Evolutionary conservation across 2,329 filamentous ascomycete genomes (phyloP), one percentile per base, ranked within the genome.

Genomic region (Ophiobolus disseminans): DNA sequence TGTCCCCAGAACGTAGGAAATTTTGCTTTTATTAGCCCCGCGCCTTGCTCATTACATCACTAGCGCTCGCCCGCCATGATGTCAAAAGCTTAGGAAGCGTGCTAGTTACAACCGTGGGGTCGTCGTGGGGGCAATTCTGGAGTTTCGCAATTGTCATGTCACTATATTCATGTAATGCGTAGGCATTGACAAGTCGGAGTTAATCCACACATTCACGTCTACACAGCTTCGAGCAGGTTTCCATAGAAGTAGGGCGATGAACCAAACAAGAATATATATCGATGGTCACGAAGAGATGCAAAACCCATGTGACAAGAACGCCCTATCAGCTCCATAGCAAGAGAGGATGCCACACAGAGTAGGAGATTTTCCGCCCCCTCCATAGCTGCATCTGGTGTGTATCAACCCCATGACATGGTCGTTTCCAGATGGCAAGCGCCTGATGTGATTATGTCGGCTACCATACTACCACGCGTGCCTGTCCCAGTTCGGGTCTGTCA

Each of bases 401-500:
- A 36, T 36, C 14, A 10, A 36, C 13, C 19, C 14, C 19, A n/a
- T 13, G 30, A 7, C n/a, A 14, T 32, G 30, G 30, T 32, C n/a
- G 9, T 14, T 32, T 14, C 30, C n/a, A 40, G 23, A 17, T 30
- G 35, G 5, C 8, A n/a, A 5, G 14, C 8, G 35, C 34, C 20
- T 13, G 32, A 25, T 44, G 31, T 32, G 25, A 32, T 16, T 19
- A n/a, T 14, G 26, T 31, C 13, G 41, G 19, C 35, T 19, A 23
- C 36, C 36, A 13, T 13, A 14, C 51, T 58, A 73, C 70, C 70
- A 73, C n/a, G 69, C 69, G 49, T 73, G 69, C 35, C 68, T 86
- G 77, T 96, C 91, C 91, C 91, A 96, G 77, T 90, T 91, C 16
- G 88, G 88, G 75, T 91, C 87, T 90, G 51, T 36, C 26, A 11